Conservation (phyloP, 257 asterid genomes). For the Cordia subcordata region DNA sequence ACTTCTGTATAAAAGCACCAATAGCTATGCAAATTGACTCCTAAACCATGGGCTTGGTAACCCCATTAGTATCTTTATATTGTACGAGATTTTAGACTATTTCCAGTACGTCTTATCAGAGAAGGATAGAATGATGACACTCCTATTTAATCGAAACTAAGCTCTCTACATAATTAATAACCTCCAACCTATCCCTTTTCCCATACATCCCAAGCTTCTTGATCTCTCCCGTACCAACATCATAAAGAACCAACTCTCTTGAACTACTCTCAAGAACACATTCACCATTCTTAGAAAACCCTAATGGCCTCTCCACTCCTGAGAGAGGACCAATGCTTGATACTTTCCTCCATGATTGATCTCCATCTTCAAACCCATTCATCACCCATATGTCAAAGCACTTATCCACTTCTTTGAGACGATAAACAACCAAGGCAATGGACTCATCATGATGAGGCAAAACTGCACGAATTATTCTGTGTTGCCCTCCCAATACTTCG, state of each 20-base stretch:
- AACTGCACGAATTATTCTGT: conserved; percentile 42
- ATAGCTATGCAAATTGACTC: too few species aligned
- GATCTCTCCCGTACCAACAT: conserved; percentile 6
- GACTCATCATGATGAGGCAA: conserved; percentile 31
- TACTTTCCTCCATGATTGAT: conserved; percentile 29
- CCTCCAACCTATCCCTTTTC: conserved; percentile 52
- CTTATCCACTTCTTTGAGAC: conserved; percentile 26
- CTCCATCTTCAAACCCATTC: conserved; percentile 26
- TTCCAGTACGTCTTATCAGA: too few species aligned
- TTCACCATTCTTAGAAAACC: conserved; percentile 36
- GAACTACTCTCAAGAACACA: conserved; percentile 31
- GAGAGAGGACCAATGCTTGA: conserved; percentile 41
- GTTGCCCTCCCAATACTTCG: conserved; percentile 36
- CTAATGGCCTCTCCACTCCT: conserved; percentile 49
- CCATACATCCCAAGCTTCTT: conserved; percentile 44
- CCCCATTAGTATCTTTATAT: too few species aligned
- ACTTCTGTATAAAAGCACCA: too few species aligned
- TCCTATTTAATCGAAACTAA: conserved; percentile 21
- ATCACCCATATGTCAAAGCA: conserved; percentile 42
- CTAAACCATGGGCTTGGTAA: too few species aligned
- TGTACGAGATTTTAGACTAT: too few species aligned
- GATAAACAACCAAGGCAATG: conserved; percentile 44
- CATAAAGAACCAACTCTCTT: conserved; percentile 38
- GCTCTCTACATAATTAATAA: conserved; percentile 34
- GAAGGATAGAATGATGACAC: too few species aligned